Evolutionary conservation across 1,139 yeast species (phyloP).

Genomic region (Diutina scorzettiae): DNA sequence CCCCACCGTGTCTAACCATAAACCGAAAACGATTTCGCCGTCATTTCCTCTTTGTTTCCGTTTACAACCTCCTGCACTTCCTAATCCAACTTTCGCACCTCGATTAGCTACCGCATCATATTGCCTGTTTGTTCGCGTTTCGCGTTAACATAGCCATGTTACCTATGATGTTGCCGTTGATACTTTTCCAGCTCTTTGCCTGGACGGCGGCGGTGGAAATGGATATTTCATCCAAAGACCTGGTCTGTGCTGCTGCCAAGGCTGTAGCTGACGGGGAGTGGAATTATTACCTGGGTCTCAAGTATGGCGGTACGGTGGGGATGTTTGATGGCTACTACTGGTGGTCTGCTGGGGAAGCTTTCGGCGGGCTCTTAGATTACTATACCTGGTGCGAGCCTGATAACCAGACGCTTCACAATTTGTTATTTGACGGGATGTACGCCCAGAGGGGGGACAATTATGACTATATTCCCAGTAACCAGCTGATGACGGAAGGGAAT

Average conservation of each 20-base stretch:
- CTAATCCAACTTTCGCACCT: no score
- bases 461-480: conserved; percentile 67
- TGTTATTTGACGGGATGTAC: conserved; percentile 28
- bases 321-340: conserved; percentile 67
- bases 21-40: no score
- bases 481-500: conserved; percentile 72
- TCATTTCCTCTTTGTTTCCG: no score
- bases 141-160: no score
- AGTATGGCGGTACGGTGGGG: conserved; percentile 65
- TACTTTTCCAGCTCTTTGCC: not conserved
- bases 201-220: not conserved
- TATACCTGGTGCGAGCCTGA: conserved; percentile 49
- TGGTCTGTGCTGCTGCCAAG: conserved; percentile 48
- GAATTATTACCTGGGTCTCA: conserved; percentile 57
- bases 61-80: no score
- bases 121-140: no score
- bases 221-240: conserved; percentile 11
- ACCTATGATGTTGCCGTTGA: not conserved
- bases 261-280: conserved; percentile 53
- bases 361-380: conserved; percentile 67
- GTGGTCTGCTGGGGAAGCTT: conserved; percentile 90
- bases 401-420: conserved; percentile 33
- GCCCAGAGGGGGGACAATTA: conserved; percentile 56
- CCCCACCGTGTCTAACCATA: no score
- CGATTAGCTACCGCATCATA: no score